Evolutionary conservation across 202 grass and related monocot genomes (phyloP).

Genomic region (Carex sylvatica): DNA sequence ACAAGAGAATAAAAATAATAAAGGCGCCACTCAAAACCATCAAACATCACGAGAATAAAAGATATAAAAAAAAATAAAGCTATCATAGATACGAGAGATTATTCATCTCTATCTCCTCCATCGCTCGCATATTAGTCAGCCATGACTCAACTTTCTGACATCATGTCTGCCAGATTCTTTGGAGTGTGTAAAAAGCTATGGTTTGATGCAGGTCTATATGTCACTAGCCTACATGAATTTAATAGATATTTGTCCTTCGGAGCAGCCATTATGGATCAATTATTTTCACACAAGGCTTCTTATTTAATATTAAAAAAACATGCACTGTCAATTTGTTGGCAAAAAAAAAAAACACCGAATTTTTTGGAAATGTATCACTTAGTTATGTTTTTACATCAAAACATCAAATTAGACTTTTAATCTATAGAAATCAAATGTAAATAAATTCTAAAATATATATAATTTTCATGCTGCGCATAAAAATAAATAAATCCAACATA

Average conservation of each 20-base stretch:
- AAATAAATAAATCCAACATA: no score
- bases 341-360: no score
- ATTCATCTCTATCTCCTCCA: not conserved
- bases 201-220: not conserved
- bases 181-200: not conserved
- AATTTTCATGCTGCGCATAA: no score
- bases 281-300: not conserved
- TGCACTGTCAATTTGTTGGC: no score
- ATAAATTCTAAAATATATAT: no score
- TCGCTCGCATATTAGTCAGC: not conserved
- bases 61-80: not conserved
- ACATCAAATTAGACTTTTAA: not conserved
- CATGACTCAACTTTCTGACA: conserved; percentile 16
- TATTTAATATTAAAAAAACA: not conserved
- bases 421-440: no score
- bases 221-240: not conserved
- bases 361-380: not conserved
- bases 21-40: not conserved
- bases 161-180: conserved; percentile 13
- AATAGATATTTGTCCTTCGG: not conserved
- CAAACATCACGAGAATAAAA: conserved; percentile 2
- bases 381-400: not conserved
- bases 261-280: not conserved
- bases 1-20: not conserved
- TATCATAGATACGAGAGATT: not conserved